Evolutionary conservation across 2,329 filamentous ascomycete genomes (phyloP), one percentile per base, ranked within the genome.

Genomic region (Metarhizium humberi): DNA sequence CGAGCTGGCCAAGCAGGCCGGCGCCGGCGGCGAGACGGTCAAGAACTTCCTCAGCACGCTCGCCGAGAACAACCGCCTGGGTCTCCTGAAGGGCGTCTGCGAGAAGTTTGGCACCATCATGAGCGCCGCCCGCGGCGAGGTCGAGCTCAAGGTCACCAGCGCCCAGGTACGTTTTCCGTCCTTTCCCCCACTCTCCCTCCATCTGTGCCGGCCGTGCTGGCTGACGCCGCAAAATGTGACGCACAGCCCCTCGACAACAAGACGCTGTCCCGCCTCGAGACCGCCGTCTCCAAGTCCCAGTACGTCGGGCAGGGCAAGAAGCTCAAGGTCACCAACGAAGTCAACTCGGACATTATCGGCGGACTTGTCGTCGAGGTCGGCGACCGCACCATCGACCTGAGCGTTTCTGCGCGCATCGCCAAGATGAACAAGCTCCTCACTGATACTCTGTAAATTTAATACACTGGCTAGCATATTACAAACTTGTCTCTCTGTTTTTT

Each of bases 391-490:
- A 96, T 99, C 71, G 94, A 99, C 77, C 87, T 96, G 66, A 94
- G 88, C 76, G 92, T 99, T 69, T 92, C 92, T 51, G 81, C 88
- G 73, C 95, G 92, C 83, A 87, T 99, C 75, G 83, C 89, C 73
- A 95, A 91, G 85, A 90, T 99, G 84, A 99, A 99, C 90, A 99
- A 97, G 87, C 86, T 96, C 73, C 88, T 99, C 71, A 92, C 83
- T 66, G 94, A 99, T 78, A 82, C 87, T 75, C 81, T 99, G 88
- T 99, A 96, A 89, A 91, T 54, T 57, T 56, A 60, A 57, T 60
- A 56, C 57, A 58, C 57, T 54, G 11, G 10, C 46, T 29, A 54
- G 36, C 34, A n/a, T 11, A 45, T 45, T 34, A 51, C 30, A 40
- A 16, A 13, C 11, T 14, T 16, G 20, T 25, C 20, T 25, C 20